Percentiles rank a stretch among this genome's conserved stretches.
Conservation (phyloP, 83 land plant genomes). For the Diphasiastrum complanatum region DNA sequence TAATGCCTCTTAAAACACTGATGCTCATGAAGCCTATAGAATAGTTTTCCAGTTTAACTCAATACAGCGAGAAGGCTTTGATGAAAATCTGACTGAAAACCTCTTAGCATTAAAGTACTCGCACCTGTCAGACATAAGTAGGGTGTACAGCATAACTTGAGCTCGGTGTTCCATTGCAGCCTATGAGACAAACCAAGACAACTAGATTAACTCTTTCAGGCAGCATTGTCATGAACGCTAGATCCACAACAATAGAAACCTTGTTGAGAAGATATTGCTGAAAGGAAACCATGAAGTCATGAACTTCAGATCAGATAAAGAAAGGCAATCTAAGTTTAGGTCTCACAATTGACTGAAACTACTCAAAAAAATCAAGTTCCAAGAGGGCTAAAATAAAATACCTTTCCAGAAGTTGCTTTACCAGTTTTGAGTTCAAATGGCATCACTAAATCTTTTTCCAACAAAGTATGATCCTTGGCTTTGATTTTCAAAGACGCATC, state of each 20-base stretch:
- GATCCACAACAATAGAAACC: neutral
- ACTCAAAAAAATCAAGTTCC: neutral
- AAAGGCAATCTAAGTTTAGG: neutral
- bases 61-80: neutral
- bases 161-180: conserved; percentile 77
- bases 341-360: neutral
- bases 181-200: conserved; percentile 28
- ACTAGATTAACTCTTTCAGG: too few species aligned
- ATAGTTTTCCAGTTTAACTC: too few species aligned
- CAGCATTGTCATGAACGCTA: too few species aligned
- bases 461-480: conserved; percentile 7
- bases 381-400: conserved; percentile 4
- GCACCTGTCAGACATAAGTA: conserved; percentile 89
- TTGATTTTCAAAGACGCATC: conserved; percentile 72
- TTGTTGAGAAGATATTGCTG: neutral
- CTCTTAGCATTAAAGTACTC: neutral
- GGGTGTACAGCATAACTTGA: conserved; percentile 86
- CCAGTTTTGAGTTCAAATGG: conserved; percentile 90
- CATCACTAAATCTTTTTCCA: conserved; percentile 40
- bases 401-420: conserved; percentile 76
- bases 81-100: neutral
- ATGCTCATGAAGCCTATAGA: too few species aligned
- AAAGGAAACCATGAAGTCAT: neutral
- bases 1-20: too few species aligned
- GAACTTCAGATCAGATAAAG: neutral